These are phyloP conservation scores for Trichothecium sympodiale DNA, from an alignment of 2,329 filamentous ascomycete species.

Conservation along the genomic window DNA sequence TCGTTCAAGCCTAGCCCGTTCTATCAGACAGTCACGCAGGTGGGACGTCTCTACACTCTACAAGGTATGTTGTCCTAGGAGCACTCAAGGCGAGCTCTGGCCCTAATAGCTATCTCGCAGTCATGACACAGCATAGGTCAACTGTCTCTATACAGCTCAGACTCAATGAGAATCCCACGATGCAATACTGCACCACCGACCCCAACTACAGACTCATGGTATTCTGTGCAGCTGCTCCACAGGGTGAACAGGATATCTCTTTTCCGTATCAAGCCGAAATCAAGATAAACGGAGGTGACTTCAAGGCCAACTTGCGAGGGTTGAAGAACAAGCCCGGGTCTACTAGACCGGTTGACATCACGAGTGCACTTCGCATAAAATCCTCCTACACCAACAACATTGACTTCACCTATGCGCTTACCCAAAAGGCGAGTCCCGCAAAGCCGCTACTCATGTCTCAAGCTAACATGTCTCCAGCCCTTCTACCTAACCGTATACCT, in stretches of 20 bases:
- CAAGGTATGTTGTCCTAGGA: background rate
- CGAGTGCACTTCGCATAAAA: slow-evolving; percentile 58
- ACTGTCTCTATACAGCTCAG: slow-evolving; percentile 19
- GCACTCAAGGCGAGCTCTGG: too few relatives aligned
- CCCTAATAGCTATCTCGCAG: slow-evolving; percentile 35
- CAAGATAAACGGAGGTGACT: slow-evolving; percentile 76
- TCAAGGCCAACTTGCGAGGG: slow-evolving; percentile 88
- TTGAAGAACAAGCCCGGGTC: slow-evolving; percentile 94
- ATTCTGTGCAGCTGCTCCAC: slow-evolving; percentile 62
- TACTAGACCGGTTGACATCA: slow-evolving; percentile 88
- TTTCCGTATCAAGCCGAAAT: slow-evolving; percentile 92
- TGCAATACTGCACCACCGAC: slow-evolving; percentile 47
- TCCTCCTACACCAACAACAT: slow-evolving; percentile 66
- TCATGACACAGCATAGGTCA: slow-evolving; percentile 34
- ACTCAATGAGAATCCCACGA: slow-evolving; percentile 37
- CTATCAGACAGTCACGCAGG: slow-evolving; percentile 55
- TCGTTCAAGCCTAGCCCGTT: slow-evolving; percentile 69
- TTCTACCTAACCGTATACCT: slow-evolving; percentile 65
- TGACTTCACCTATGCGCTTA: slow-evolving; percentile 85
- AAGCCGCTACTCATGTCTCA: background rate
- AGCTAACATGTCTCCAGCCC: slow-evolving; percentile 9
- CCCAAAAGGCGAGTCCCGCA: slow-evolving; percentile 56
- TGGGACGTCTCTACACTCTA: slow-evolving; percentile 32
- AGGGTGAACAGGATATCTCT: slow-evolving; percentile 61
- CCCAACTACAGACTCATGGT: slow-evolving; percentile 64